These are phyloP conservation scores for Pulveroboletus sp. DNA, from an alignment of 768 basidiomycete species.

Conservation along the genomic window DNA sequence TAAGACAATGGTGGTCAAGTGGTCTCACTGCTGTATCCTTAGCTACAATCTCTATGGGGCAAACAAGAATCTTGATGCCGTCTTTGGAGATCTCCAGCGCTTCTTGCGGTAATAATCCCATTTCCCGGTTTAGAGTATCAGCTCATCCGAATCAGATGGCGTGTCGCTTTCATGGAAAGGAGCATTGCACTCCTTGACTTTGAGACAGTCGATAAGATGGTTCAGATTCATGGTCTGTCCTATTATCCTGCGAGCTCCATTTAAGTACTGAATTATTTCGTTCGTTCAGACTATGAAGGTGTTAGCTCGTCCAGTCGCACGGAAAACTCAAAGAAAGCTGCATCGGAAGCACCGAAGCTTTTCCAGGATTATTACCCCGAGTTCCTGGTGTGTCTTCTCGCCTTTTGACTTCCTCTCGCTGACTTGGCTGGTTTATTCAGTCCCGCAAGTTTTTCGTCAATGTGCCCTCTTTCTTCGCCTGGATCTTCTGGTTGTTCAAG, in stretches of 20 bases:
- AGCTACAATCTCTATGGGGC: slow-evolving; percentile 82
- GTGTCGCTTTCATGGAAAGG: slow-evolving; percentile 72
- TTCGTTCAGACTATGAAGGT: slow-evolving; percentile 63
- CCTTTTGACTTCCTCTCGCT: slow-evolving; percentile 12
- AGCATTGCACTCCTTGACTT: slow-evolving; percentile 64
- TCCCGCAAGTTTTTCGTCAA: slow-evolving; percentile 78
- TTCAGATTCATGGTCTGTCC: slow-evolving; percentile 64
- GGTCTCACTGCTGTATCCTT: background rate
- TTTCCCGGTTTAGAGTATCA: background rate
- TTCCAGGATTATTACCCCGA: slow-evolving; percentile 79
- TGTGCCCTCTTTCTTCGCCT: slow-evolving; percentile 68
- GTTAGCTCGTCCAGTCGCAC: slow-evolving; percentile 61
- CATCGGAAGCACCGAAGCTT: slow-evolving; percentile 66
- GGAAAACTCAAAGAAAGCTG: slow-evolving; percentile 73
- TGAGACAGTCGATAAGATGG: slow-evolving; percentile 61
- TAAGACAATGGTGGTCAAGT: background rate
- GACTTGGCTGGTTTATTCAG: slow-evolving; percentile 28
- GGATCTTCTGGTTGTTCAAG: slow-evolving; percentile 85
- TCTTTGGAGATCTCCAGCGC: slow-evolving; percentile 71
- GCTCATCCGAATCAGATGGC: slow-evolving; percentile 50
- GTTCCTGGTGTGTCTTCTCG: slow-evolving; percentile 45
- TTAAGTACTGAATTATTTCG: background rate
- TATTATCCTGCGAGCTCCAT: background rate
- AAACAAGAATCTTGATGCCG: slow-evolving; percentile 56
- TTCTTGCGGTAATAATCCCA: slow-evolving; percentile 58